These are phyloP conservation scores for Pseudoturritis turrita DNA, from an alignment of 345 rosid species.

Conservation along the genomic window DNA sequence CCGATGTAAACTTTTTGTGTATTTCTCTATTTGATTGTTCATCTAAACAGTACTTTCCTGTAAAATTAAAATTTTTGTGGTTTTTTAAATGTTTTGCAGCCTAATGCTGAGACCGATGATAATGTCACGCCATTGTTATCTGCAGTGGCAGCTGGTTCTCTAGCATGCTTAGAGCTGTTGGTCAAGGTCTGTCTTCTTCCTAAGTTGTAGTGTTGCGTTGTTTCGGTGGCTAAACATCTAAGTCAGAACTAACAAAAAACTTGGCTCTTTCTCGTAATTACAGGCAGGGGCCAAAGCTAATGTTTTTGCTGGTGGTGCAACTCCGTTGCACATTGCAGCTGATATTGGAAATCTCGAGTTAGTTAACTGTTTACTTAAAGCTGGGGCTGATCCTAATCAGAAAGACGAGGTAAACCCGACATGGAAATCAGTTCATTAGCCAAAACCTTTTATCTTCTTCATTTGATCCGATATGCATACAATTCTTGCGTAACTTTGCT, in stretches of 20 bases:
- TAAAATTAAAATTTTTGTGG: background rate
- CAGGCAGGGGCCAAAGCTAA: constrained; percentile 87
- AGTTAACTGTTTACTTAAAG: constrained; percentile 64
- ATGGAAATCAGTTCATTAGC: background rate
- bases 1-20: constrained; percentile 46
- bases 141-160: constrained; percentile 88
- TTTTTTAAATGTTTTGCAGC: constrained; percentile 47
- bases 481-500: background rate
- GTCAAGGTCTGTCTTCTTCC: constrained; percentile 56
- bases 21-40: background rate
- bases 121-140: constrained; percentile 75
- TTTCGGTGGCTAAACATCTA: background rate
- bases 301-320: constrained; percentile 78
- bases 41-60: background rate
- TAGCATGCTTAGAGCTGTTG: constrained; percentile 63
- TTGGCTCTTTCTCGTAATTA: constrained; percentile 15
- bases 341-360: constrained; percentile 65
- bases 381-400: constrained; percentile 79
- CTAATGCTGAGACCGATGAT: constrained; percentile 87
- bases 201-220: background rate
- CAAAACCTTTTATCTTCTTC: background rate
- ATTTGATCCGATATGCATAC: background rate
- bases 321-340: constrained; percentile 90
- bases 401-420: constrained; percentile 55
- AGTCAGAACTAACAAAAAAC: background rate